A percentile compares a stretch with the other conserved stretches of the same genome.
Conservation (phyloP, 495 filamentous ascomycete species). For the Haplographium delicatum region DNA sequence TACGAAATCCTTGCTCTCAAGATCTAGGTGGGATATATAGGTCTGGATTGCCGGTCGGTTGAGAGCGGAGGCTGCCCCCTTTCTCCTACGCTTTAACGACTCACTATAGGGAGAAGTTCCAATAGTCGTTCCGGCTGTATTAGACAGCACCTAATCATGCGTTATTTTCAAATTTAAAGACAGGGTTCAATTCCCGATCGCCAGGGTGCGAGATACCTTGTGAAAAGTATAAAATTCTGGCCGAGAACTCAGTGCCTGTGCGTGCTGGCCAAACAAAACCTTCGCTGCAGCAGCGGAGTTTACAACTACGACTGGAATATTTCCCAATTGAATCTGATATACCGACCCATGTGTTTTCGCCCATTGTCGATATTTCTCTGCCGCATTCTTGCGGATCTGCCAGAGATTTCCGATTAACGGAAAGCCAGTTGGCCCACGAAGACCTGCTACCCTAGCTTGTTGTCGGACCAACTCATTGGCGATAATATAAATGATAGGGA, state of each 20-base stretch:
- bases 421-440: conserved; percentile 50
- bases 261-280: conserved; percentile 51
- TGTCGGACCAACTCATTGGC: conserved; percentile 48
- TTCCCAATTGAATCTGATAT: conserved; percentile 62
- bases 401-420: conserved; percentile 60
- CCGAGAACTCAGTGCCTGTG: conserved; percentile 49
- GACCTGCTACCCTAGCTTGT: conserved; percentile 42
- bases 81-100: conserved; percentile 56
- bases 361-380: conserved; percentile 57
- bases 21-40: conserved; percentile 55
- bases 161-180: too few species aligned
- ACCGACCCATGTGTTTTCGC: conserved; percentile 51
- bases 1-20: conserved; percentile 55
- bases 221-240: conserved; percentile 64
- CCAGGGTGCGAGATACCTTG: too few species aligned
- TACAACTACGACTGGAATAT: conserved; percentile 55
- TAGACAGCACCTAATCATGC: conserved; percentile 48
- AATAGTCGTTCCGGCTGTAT: conserved; percentile 60
- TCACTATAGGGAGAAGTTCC: conserved; percentile 60
- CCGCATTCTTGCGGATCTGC: conserved; percentile 53
- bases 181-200: too few species aligned
- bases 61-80: conserved; percentile 57
- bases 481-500: conserved; percentile 41
- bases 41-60: conserved; percentile 56
- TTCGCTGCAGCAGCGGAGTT: conserved; percentile 54